A percentile compares a stretch with the other conserved stretches of the same genome.
phyloP scores from a whole-genome alignment of 83 land plant species.

The Picea abies region DNA sequence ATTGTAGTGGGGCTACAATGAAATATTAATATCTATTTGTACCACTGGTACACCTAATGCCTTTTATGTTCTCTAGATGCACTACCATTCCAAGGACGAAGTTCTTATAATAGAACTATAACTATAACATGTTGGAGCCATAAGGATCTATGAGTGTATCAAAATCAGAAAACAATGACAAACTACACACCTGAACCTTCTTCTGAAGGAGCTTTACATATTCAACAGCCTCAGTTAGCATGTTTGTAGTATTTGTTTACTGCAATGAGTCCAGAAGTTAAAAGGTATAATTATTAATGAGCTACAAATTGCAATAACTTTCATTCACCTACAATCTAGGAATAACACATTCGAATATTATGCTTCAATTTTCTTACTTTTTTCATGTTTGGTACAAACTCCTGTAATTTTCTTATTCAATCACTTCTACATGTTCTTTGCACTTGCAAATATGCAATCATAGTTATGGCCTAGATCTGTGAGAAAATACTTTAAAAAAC shows the following conservation, averaged over 20 bases:
- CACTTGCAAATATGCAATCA: conserved; percentile 22
- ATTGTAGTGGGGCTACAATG: no score
- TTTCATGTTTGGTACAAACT: conserved; percentile 26
- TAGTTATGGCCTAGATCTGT: no score
- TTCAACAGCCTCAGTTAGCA: conserved; percentile 81
- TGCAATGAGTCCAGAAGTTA: conserved; percentile 19
- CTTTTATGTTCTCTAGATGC: no score
- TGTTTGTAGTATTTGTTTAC: conserved; percentile 83
- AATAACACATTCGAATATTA: neutral
- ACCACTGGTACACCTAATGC: no score
- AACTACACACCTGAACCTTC: conserved; percentile 57
- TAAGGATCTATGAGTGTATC: neutral
- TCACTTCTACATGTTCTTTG: conserved; percentile 45
- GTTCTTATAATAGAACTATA: no score
- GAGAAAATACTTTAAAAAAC: neutral
- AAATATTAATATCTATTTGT: no score
- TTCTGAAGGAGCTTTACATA: conserved; percentile 82
- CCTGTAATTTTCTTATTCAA: conserved; percentile 50
- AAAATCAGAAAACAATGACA: neutral
- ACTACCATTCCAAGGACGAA: no score
- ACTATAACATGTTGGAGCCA: neutral
- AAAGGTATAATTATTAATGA: neutral
- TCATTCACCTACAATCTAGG: neutral
- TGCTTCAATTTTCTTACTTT: neutral
- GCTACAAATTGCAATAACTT: neutral